These are phyloP conservation scores for Hypoxylon fuscum DNA, from an alignment of 495 filamentous ascomycete species.

Conservation along the genomic window DNA sequence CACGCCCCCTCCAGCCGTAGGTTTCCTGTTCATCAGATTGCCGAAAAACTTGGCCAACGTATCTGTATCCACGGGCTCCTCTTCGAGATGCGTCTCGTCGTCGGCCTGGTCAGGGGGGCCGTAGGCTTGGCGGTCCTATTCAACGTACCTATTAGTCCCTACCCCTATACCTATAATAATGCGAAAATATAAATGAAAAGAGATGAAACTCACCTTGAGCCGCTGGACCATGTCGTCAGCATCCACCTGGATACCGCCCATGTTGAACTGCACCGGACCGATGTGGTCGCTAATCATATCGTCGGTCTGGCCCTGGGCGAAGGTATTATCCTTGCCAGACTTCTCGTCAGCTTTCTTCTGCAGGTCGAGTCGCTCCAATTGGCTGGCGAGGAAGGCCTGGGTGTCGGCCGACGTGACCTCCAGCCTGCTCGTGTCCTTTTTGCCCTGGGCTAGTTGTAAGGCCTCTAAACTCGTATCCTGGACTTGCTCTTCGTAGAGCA, in stretches of 20 bases:
- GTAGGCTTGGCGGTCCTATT: slow-evolving; percentile 61
- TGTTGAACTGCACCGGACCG: slow-evolving; percentile 95
- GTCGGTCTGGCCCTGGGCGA: slow-evolving; percentile 54
- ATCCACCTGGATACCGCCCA: slow-evolving; percentile 96
- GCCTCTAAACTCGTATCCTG: slow-evolving; percentile 72
- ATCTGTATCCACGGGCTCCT: slow-evolving; percentile 56
- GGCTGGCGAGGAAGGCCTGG: slow-evolving; percentile 78
- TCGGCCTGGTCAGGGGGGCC: slow-evolving; percentile 49
- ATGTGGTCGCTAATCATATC: slow-evolving; percentile 85
- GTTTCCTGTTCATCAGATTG: slow-evolving; percentile 56
- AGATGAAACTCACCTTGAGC: slow-evolving; percentile 71
- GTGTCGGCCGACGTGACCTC: slow-evolving; percentile 81
- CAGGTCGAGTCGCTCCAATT: slow-evolving; percentile 76
- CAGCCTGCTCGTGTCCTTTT: slow-evolving; percentile 59
- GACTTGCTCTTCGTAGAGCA: slow-evolving; percentile 81
- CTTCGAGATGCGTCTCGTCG: slow-evolving; percentile 41
- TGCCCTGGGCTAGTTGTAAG: slow-evolving; percentile 60
- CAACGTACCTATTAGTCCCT: slow-evolving; percentile 26
- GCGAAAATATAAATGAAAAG: too few species aligned
- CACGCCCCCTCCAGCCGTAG: slow-evolving; percentile 27
- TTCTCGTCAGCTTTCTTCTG: slow-evolving; percentile 71
- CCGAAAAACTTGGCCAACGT: slow-evolving; percentile 60
- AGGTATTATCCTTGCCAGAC: slow-evolving; percentile 59
- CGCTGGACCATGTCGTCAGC: slow-evolving; percentile 93
- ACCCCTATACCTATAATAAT: too few species aligned